phyloP scores from a whole-genome alignment of 495 filamentous ascomycete genomes.

The Trichoderma asperelloides region DNA sequence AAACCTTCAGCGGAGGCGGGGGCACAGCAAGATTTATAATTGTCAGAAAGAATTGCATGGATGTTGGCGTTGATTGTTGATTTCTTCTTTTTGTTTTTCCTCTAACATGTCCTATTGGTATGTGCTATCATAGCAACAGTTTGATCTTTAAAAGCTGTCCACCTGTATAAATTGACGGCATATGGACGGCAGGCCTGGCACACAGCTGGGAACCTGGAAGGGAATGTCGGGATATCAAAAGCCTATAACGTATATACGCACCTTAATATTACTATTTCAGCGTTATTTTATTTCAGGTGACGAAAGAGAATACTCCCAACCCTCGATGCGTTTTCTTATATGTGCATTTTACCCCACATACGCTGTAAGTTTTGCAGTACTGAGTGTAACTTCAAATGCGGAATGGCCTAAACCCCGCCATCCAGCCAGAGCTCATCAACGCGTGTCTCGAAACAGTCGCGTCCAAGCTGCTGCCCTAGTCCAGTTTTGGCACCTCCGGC shows the following conservation, averaged over 20 bases:
- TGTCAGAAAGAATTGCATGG: neutral
- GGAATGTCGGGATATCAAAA: neutral
- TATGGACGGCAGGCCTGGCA: neutral
- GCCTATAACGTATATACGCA: neutral
- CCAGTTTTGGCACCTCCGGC: neutral
- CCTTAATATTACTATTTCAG: neutral
- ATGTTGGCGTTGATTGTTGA: neutral
- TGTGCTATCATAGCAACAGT: neutral
- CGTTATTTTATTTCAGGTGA: too few species aligned
- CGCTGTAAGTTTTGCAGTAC: too few species aligned
- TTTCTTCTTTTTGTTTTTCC: too few species aligned
- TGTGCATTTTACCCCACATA: too few species aligned
- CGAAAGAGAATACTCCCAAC: too few species aligned
- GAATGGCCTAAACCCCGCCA: neutral
- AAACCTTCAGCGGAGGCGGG: neutral
- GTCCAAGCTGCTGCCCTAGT: neutral
- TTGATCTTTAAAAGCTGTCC: neutral
- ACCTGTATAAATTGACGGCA: too few species aligned
- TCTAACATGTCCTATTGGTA: too few species aligned
- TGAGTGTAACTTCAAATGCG: neutral
- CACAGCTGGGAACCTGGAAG: neutral
- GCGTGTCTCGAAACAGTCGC: conserved; percentile 4
- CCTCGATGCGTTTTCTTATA: too few species aligned
- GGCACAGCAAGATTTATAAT: neutral
- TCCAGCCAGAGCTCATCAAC: neutral